Percentiles rank a stretch among this genome's conserved stretches.
Conservation (phyloP, 805 yeast species). For the Kregervanrija pseudodelftensis region DNA sequence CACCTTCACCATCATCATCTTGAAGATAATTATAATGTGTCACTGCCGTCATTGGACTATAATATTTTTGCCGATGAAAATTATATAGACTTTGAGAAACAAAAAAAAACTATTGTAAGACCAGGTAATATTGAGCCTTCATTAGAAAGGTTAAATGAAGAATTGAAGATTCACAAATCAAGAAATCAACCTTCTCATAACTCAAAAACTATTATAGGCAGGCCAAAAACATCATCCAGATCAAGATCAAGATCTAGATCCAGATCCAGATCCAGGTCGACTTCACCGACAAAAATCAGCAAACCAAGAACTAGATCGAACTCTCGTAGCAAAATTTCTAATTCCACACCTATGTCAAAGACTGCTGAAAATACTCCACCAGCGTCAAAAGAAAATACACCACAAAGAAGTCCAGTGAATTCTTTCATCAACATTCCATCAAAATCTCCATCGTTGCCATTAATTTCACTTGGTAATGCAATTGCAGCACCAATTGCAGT, state of each 20-base stretch:
- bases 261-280: neutral
- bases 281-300: neutral
- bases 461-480: no score
- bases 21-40: no score
- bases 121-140: neutral
- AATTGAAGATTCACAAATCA: slow-evolving; percentile 3
- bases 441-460: neutral
- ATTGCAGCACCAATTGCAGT: no score
- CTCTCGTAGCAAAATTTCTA: slow-evolving; percentile 3
- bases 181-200: slow-evolving; percentile 5
- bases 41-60: neutral
- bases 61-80: slow-evolving; percentile 1
- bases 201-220: slow-evolving; percentile 7
- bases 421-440: neutral
- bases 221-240: slow-evolving; percentile 5
- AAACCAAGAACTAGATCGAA: slow-evolving; percentile 2
- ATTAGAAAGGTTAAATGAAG: neutral
- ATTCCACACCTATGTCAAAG: slow-evolving; percentile 1
- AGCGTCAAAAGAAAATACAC: slow-evolving; percentile 8
- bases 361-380: slow-evolving; percentile 6
- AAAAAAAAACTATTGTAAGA: neutral
- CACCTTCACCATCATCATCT: no score
- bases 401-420: slow-evolving; percentile 1
- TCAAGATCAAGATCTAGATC: slow-evolving; percentile 2
- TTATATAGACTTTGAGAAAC: neutral